These are phyloP conservation scores for Ailanthus altissimus DNA, from an alignment of 345 rosid species.

Conservation along the genomic window DNA sequence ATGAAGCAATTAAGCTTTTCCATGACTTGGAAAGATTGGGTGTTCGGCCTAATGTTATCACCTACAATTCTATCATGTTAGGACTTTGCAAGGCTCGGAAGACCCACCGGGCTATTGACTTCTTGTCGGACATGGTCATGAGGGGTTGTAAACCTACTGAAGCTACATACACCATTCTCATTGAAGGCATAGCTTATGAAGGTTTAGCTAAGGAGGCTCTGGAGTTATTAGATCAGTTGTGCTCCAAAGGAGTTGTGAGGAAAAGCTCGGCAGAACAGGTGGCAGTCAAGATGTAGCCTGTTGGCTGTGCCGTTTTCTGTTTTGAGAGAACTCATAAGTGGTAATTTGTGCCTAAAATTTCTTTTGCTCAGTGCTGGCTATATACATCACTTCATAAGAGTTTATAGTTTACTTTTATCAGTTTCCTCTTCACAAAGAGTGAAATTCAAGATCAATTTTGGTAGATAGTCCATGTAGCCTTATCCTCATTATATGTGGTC, in stretches of 20 bases:
- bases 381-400: background rate
- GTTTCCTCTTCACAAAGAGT: background rate
- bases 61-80: constrained; percentile 71
- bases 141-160: constrained; percentile 80
- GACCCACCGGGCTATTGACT: constrained; percentile 82
- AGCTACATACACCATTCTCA: constrained; percentile 72
- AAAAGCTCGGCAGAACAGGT: constrained; percentile 72
- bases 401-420: background rate
- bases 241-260: constrained; percentile 65
- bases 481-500: background rate
- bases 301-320: background rate
- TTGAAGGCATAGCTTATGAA: constrained; percentile 81
- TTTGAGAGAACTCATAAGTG: constrained; percentile 2
- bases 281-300: constrained; percentile 56
- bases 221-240: constrained; percentile 63
- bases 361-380: background rate
- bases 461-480: constrained; percentile 6
- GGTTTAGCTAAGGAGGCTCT: constrained; percentile 83
- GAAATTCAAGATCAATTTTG: constrained; percentile 4
- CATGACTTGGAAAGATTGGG: constrained; percentile 73
- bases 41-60: constrained; percentile 58
- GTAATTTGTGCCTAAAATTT: constrained; percentile 14
- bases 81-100: constrained; percentile 75
- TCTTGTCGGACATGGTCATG: constrained; percentile 74
- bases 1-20: constrained; percentile 72